These are phyloP conservation scores for Pseudozyma tsukubaensis DNA, from an alignment of 1,284 basidiomycete species.

Conservation along the genomic window DNA sequence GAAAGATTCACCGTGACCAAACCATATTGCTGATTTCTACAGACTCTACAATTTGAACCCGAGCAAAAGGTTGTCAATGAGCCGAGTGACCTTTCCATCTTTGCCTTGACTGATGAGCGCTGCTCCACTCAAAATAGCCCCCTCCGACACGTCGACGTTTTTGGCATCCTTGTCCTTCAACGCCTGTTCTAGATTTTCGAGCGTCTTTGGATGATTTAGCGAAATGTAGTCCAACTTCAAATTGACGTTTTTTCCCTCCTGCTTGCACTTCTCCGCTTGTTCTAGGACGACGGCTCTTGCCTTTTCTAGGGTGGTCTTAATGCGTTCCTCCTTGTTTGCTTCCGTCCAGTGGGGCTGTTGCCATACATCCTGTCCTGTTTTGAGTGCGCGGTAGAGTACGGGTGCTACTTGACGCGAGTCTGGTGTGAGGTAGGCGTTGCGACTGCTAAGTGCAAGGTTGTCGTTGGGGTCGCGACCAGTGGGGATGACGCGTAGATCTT, in stretches of 20 bases:
- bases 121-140: slow-evolving; percentile 87
- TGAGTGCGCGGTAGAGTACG: slow-evolving; percentile 77
- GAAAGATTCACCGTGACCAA: background rate
- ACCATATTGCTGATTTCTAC: too few relatives aligned
- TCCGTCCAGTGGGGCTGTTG: slow-evolving; percentile 23
- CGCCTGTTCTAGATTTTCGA: slow-evolving; percentile 70
- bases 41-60: slow-evolving; percentile 70
- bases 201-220: slow-evolving; percentile 83
- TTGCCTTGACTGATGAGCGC: slow-evolving; percentile 75
- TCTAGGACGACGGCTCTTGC: slow-evolving; percentile 40
- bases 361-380: slow-evolving; percentile 72
- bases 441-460: slow-evolving; percentile 85
- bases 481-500: slow-evolving; percentile 78
- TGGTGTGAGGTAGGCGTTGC: slow-evolving; percentile 84
- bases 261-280: slow-evolving; percentile 15
- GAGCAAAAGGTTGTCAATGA: slow-evolving; percentile 92
- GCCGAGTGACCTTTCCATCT: slow-evolving; percentile 77
- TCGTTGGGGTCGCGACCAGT: slow-evolving; percentile 78
- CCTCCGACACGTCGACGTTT: slow-evolving; percentile 64
- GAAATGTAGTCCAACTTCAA: slow-evolving; percentile 86
- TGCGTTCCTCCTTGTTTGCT: slow-evolving; percentile 25
- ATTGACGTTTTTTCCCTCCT: slow-evolving; percentile 55
- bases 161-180: slow-evolving; percentile 69
- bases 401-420: slow-evolving; percentile 79
- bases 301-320: slow-evolving; percentile 43